phyloP scores from a whole-genome alignment of 306 rosid species.

The Clitoria ternatea region DNA sequence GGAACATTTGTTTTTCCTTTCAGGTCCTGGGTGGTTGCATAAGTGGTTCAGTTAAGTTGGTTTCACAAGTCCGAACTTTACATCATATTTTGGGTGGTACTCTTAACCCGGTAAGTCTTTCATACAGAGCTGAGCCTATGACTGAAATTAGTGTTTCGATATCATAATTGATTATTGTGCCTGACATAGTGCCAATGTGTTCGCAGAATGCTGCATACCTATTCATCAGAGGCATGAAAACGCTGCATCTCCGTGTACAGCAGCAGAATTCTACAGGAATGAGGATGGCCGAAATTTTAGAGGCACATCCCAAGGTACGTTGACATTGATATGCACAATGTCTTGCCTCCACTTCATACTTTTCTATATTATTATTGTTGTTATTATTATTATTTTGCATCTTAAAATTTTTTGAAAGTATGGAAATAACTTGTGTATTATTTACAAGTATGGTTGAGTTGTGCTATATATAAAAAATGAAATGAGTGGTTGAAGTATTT shows the following conservation, averaged over 20 bases:
- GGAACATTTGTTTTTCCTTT: background rate
- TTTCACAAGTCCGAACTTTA: constrained; percentile 70
- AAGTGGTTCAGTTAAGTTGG: constrained; percentile 70
- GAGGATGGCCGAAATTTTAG: constrained; percentile 89
- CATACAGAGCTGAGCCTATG: background rate
- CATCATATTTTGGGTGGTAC: constrained; percentile 90
- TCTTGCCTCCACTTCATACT: background rate
- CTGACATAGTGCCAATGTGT: constrained; percentile 16
- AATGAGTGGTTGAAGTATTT: constrained; percentile 4
- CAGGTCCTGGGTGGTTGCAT: constrained; percentile 91
- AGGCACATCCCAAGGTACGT: constrained; percentile 95
- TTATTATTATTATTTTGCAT: background rate
- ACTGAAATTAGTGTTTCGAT: no score
- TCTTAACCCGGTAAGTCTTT: constrained; percentile 79
- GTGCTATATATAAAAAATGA: background rate
- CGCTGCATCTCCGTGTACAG: constrained; percentile 89
- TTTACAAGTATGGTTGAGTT: background rate
- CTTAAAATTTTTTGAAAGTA: background rate
- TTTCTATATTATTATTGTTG: background rate
- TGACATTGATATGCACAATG: background rate
- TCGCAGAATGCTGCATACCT: constrained; percentile 94
- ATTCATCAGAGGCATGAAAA: constrained; percentile 94
- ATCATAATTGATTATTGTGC: background rate
- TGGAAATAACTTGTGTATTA: background rate
- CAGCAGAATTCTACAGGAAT: constrained; percentile 82